These are phyloP conservation scores for Daldinia eschscholtzii DNA, from an alignment of 2,329 filamentous ascomycete species.

Conservation along the genomic window DNA sequence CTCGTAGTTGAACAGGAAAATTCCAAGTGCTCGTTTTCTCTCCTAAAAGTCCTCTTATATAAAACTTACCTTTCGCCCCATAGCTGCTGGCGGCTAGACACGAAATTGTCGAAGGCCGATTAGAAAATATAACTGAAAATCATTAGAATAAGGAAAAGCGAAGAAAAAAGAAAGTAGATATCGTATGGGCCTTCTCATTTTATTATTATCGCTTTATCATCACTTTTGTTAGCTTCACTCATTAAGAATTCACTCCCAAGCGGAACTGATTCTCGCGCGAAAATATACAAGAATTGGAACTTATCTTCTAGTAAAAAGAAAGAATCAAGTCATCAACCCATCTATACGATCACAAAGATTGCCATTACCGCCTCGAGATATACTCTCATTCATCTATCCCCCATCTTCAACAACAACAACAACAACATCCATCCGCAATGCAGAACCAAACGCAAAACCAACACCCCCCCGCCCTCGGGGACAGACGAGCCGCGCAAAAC, in stretches of 20 bases:
- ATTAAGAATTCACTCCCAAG: background rate
- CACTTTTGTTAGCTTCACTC: constrained; percentile 15
- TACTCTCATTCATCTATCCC: background rate
- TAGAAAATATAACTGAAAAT: constrained; percentile 18
- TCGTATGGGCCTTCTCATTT: constrained; percentile 36
- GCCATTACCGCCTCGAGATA: background rate
- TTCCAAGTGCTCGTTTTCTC: constrained; percentile 49
- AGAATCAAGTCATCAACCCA: background rate
- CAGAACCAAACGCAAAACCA: constrained; percentile 44
- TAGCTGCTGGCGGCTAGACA: constrained; percentile 52
- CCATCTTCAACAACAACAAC: background rate
- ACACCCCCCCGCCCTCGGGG: constrained; percentile 45
- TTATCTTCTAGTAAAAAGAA: background rate
- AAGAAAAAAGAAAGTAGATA: constrained; percentile 21
- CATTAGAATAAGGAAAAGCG: constrained; percentile 1
- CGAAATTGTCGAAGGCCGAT: constrained; percentile 46
- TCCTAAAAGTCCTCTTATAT: constrained; percentile 37
- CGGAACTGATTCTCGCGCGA: background rate
- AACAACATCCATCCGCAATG: constrained; percentile 29
- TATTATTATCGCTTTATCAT: constrained; percentile 23
- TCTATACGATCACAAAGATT: background rate
- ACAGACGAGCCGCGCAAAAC: constrained; percentile 58
- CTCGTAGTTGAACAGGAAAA: constrained; percentile 46
- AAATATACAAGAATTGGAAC: constrained; percentile 6
- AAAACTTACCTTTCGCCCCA: constrained; percentile 42